These are phyloP conservation scores for Phytophthora foliorum DNA, from an alignment of 352 stramenopile species.

Conservation along the genomic window DNA sequence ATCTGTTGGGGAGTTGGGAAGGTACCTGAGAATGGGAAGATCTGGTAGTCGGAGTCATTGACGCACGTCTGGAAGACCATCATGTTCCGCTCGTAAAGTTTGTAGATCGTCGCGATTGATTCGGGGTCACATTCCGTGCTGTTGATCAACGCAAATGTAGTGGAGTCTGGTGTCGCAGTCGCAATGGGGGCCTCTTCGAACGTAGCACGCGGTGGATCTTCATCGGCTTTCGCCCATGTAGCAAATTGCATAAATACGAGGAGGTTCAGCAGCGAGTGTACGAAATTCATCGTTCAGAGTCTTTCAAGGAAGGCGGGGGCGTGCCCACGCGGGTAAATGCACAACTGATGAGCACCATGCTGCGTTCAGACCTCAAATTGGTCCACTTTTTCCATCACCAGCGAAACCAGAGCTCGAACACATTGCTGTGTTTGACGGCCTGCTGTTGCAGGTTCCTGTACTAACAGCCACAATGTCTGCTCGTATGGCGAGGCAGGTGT, in stretches of 20 bases:
- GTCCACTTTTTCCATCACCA: background rate
- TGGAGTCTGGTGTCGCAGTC: slow-evolving; percentile 35
- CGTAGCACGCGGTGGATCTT: slow-evolving; percentile 10
- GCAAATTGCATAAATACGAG: slow-evolving; percentile 5
- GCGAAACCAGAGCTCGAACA: slow-evolving; percentile 6
- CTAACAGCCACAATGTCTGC: background rate
- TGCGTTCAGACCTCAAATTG: background rate
- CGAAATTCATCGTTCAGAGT: slow-evolving; percentile 25
- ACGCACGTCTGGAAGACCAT: slow-evolving; percentile 61
- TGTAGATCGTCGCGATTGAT: slow-evolving; percentile 39
- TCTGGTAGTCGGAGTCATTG: slow-evolving; percentile 46
- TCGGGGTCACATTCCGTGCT: slow-evolving; percentile 42
- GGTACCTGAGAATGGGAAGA: slow-evolving; percentile 58
- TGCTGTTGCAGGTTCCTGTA: background rate
- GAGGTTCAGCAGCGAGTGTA: slow-evolving; percentile 8
- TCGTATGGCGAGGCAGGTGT: slow-evolving; percentile 8
- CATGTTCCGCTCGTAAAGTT: slow-evolving; percentile 57
- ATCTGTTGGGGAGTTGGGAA: slow-evolving; percentile 47
- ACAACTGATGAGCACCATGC: slow-evolving; percentile 3
- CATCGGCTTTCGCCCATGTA: background rate
- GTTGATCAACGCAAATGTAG: slow-evolving; percentile 45
- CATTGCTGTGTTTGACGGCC: slow-evolving; percentile 18
- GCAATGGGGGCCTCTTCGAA: slow-evolving; percentile 36
- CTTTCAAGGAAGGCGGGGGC: background rate
- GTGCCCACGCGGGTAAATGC: slow-evolving; percentile 6